phyloP scores from a whole-genome alignment of 2,329 filamentous ascomycete genomes.

The Aspergillus bombycis region DNA sequence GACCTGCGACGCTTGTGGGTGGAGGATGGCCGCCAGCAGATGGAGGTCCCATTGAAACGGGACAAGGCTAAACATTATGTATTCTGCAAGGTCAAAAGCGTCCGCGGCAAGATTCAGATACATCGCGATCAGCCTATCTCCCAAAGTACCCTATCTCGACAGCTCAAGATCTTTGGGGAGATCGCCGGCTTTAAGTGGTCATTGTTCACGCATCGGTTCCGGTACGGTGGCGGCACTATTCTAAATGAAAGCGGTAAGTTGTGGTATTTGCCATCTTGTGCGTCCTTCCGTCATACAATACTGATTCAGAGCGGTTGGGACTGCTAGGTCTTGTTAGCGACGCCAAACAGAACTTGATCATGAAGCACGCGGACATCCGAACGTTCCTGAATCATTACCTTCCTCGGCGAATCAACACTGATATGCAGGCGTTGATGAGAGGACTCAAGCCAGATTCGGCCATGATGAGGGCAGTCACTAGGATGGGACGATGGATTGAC shows the following conservation, averaged over 20 bases:
- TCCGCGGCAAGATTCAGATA: background rate
- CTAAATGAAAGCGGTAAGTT: constrained; percentile 2
- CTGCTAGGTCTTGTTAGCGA: background rate
- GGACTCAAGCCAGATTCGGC: background rate
- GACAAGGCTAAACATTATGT: background rate
- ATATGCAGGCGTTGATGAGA: constrained; percentile 3
- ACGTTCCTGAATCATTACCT: constrained; percentile 9
- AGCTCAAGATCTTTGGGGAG: background rate
- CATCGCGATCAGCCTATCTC: background rate
- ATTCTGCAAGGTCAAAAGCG: background rate
- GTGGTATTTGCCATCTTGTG: too few relatives aligned
- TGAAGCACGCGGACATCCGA: constrained; percentile 7
- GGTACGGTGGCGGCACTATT: background rate
- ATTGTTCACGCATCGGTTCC: constrained; percentile 4
- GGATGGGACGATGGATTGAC: constrained; percentile 1
- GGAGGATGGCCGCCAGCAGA: background rate
- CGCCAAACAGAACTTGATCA: constrained; percentile 4
- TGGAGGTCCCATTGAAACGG: background rate
- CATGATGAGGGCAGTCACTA: constrained; percentile 1
- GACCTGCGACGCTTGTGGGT: background rate
- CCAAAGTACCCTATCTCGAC: background rate
- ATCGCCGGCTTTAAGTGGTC: background rate
- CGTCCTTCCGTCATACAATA: too few relatives aligned
- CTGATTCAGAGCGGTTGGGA: background rate
- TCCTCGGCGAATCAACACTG: background rate